A percentile compares a stretch with the other conserved stretches of the same genome.
phyloP scores from a whole-genome alignment of 2,329 filamentous ascomycete genomes.

The Apiospora malaysiana region DNA sequence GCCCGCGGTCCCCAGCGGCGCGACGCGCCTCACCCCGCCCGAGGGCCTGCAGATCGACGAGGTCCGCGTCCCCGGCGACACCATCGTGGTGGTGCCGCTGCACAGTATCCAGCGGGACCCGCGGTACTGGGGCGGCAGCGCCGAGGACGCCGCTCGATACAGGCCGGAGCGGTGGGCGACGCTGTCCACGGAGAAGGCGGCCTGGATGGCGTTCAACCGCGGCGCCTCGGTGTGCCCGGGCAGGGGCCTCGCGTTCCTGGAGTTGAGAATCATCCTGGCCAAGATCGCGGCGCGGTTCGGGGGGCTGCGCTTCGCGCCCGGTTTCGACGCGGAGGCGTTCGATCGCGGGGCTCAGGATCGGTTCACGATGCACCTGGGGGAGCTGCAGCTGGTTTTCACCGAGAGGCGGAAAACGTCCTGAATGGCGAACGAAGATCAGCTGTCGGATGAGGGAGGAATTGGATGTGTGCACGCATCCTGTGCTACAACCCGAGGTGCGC shows the following conservation, averaged over 20 bases:
- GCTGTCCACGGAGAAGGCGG: conserved; percentile 31
- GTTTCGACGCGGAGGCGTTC: conserved; percentile 31
- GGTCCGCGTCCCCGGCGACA: conserved; percentile 40
- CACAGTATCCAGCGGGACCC: conserved; percentile 35
- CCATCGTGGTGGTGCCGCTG: conserved; percentile 33
- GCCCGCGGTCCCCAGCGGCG: conserved; percentile 43
- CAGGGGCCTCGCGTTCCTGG: conserved; percentile 33
- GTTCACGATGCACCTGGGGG: conserved; percentile 28
- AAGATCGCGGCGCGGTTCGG: conserved; percentile 29
- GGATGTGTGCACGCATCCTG: no score
- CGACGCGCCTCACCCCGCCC: conserved; percentile 44
- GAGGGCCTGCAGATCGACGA: conserved; percentile 41
- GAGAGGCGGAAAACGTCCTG: neutral
- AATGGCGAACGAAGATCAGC: no score
- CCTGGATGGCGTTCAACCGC: conserved; percentile 32
- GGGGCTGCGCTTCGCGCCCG: conserved; percentile 30
- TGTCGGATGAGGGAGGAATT: no score
- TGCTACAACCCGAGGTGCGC: no score
- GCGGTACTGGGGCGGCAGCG: conserved; percentile 29
- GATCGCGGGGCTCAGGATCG: conserved; percentile 30
- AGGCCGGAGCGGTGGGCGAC: conserved; percentile 30
- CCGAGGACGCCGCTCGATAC: conserved; percentile 29
- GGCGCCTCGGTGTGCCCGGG: conserved; percentile 31
- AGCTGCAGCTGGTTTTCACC: conserved; percentile 29
- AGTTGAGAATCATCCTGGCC: conserved; percentile 29